A percentile compares a stretch with the other conserved stretches of the same genome.
phyloP scores from a whole-genome alignment of 257 asterid genomes.

The Anisodus acutangulus region DNA sequence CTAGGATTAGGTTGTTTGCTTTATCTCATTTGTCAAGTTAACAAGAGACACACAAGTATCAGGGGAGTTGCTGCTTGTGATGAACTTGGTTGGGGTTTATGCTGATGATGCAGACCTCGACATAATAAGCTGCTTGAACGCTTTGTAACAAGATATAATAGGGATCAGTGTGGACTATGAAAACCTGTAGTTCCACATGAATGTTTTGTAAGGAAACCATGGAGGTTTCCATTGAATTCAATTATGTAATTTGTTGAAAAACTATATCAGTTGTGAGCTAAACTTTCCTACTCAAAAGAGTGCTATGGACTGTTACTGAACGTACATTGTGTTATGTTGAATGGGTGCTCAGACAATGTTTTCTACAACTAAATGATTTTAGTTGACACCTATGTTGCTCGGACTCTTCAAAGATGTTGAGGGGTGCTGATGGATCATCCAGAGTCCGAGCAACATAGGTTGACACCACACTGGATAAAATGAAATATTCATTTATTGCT shows the following conservation, averaged over 20 bases:
- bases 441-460: too few relatives aligned
- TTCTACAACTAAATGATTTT: not conserved
- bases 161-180: conserved; percentile 17
- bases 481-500: not conserved
- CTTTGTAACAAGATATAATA: conserved; percentile 22
- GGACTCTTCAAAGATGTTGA: too few relatives aligned
- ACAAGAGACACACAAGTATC: conserved; percentile 20
- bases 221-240: conserved; percentile 27
- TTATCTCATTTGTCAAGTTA: conserved; percentile 19
- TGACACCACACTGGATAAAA: not conserved
- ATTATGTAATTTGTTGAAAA: conserved; percentile 31
- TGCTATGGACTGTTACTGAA: not conserved
- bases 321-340: conserved; percentile 14
- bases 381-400: not conserved
- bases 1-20: conserved; percentile 25
- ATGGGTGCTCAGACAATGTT: not conserved
- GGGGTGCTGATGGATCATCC: too few relatives aligned
- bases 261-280: conserved; percentile 25
- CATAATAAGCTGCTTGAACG: conserved; percentile 25
- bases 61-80: conserved; percentile 26
- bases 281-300: conserved; percentile 22
- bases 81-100: conserved; percentile 19
- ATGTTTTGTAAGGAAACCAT: conserved; percentile 28
- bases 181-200: conserved; percentile 25
- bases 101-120: not conserved